Base-by-base conservation (phyloP, 1,139 yeast species). In the Kluyveromyces sp. region DNA sequence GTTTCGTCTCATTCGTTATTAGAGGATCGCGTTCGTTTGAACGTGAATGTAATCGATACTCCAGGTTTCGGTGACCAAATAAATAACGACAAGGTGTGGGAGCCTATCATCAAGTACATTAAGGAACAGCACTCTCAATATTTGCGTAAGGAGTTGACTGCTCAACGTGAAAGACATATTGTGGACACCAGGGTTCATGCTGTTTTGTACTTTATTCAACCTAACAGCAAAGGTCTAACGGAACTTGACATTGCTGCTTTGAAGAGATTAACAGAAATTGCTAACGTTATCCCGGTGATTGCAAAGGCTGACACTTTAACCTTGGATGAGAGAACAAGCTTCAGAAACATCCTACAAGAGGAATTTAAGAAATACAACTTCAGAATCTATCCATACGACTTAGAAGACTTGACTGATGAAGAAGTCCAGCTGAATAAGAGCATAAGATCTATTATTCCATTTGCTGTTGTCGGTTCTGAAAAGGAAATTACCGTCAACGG, bases 41-140 rank as follows among this genome's bases (percentile, higher is more conserved):
- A 84, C 60, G 71, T 92, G 54, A 90, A 88, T 58, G 81, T 90
- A 49, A 86, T 92, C 64, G 98, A 92, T 65, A 92, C 97, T 6
- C 97, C 97, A 8, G 98, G 98, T 6, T 92, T 88, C 71, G 97
- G 96, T 37, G 98, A 92, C 70, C 96, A 87, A 68, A 84, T 92
- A 59, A 88, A 92, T 70, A 92, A 92, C 68, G 96, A 89, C 60
- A 84, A 85, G 68, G 92, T 90, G 62, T 92, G 97, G 97, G 97
- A 92, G 58, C 97, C 97, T 41, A 83, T 92, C 57, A 83, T 90
- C 57, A 89, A 88, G 69, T 90, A 90, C 69, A 88, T 92, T 65
- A 89, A 90, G 71, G 98, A 92, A 67, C 98, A 92, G 71, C 96
- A 92, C 67, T 85, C 95, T 33, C 85, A 83, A 60, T 92, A 86